phyloP scores from a whole-genome alignment of 331 rosid species.

The Rhamnella rubrinervis region DNA sequence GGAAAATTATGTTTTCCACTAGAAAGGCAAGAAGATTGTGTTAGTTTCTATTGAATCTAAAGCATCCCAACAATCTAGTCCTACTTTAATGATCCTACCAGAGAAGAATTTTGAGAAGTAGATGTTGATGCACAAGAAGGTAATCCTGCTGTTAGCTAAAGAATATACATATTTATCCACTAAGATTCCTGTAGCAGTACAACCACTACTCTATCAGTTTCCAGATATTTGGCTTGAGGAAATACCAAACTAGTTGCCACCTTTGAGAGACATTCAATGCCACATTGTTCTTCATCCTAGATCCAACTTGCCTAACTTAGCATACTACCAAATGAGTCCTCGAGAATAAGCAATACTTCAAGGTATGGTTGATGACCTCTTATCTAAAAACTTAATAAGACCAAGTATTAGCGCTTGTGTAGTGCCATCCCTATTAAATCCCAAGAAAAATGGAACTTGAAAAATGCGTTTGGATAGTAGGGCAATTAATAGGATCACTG shows the following conservation, averaged over 20 bases:
- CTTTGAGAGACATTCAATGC: background rate
- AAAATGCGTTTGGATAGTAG: background rate
- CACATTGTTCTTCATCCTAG: background rate
- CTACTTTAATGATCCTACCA: fast-evolving
- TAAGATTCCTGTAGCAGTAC: background rate
- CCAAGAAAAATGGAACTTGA: background rate
- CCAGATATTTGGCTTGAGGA: background rate
- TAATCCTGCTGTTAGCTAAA: too few relatives aligned
- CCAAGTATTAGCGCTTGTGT: too few relatives aligned
- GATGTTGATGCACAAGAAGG: too few relatives aligned
- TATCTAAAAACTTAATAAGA: too few relatives aligned
- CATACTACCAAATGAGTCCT: too few relatives aligned
- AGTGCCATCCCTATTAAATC: background rate
- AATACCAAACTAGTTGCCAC: background rate
- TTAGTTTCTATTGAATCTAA: background rate
- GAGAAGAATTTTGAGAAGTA: too few relatives aligned
- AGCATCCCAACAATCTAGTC: background rate
- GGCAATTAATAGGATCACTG: background rate
- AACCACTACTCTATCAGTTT: background rate
- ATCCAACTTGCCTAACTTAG: background rate
- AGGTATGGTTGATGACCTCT: too few relatives aligned
- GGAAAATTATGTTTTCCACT: background rate
- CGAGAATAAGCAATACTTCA: too few relatives aligned
- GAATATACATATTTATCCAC: background rate
- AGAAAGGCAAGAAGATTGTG: background rate